Evolutionary conservation across 2,329 filamentous ascomycete genomes (phyloP), one percentile per base, ranked within the genome.

Genomic region (Botryotinia calthae): DNA sequence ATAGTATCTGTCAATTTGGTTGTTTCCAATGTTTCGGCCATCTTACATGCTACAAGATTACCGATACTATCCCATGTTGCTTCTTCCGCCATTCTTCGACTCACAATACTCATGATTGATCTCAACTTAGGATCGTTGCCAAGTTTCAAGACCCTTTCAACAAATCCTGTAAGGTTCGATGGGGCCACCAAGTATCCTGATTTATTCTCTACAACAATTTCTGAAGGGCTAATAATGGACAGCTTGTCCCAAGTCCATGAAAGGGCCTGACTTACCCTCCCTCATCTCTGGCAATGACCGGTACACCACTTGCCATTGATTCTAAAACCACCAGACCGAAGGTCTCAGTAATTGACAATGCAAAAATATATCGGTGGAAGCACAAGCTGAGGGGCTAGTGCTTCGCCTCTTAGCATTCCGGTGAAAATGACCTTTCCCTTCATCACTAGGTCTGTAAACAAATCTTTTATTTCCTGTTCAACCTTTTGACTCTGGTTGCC

Each of bases 51-150:
- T 1, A 91, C 90, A 66, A 87, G 88, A 77, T 91, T 90, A 82
- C 91, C 91, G 80, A 92, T 91, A 82, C 87, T 90, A 73, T 91
- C 89, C 91, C 90, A 93, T 0, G 89, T 92, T 4, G 88, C 89
- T 66, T 89, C 85, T 74, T 87, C 87, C 0, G 90, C 90, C 74
- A 89, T 86, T 31, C 80, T 78, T 70, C 89, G 84, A 1, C 88
- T 86, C 14, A 84, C 82, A 0, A 73, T 72, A 2, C 83, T 82
- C 82, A 92, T 86, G 1, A 76, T 78, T 8, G 77, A 68, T 12
- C 88, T 84, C 25, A 87, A 79, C 0, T 75, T 72, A 0, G 79
- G 64, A 73, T 91, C 84, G 2, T 78, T 81, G 0, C 85, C 84
- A 0, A 92, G 82, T 72, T 84, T 78, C 56, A 85, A 78, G 0